A percentile compares a stretch with the other conserved stretches of the same genome.
phyloP scores from a whole-genome alignment of 176 grass and related monocot genomes.

The Puccinellia tenuiflora region DNA sequence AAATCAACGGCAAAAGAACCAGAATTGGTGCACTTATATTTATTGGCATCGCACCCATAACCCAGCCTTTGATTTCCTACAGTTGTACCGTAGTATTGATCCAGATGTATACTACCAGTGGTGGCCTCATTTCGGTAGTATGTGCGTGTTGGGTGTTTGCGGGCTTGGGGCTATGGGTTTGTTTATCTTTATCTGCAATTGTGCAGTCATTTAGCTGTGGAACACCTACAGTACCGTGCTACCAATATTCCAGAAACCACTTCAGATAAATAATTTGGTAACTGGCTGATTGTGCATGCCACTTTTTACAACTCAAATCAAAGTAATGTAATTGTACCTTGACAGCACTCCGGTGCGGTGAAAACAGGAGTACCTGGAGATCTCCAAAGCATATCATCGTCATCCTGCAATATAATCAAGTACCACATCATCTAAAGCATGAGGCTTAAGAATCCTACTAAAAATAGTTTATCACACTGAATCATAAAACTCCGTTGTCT shows the following conservation, averaged over 20 bases:
- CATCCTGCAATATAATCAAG: constrained; percentile 54
- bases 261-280: not conserved
- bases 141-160: not conserved
- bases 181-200: constrained; percentile 11
- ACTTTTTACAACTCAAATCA: not conserved
- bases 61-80: not conserved
- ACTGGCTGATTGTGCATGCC: not conserved
- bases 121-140: not conserved
- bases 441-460: not conserved
- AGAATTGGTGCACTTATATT: not conserved
- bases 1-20: not conserved
- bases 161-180: not conserved
- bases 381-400: constrained; percentile 74
- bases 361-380: constrained; percentile 92
- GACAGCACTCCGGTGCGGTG: constrained; percentile 86
- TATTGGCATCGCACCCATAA: not conserved
- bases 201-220: not conserved
- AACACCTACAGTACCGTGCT: not conserved
- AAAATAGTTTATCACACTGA: not conserved
- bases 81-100: not conserved
- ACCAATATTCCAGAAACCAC: not conserved
- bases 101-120: not conserved
- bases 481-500: not conserved
- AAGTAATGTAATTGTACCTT: constrained; percentile 44
- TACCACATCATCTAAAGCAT: not conserved